Base-by-base conservation (phyloP, 208 protist species). In the Phytomonas sp. region DNA sequence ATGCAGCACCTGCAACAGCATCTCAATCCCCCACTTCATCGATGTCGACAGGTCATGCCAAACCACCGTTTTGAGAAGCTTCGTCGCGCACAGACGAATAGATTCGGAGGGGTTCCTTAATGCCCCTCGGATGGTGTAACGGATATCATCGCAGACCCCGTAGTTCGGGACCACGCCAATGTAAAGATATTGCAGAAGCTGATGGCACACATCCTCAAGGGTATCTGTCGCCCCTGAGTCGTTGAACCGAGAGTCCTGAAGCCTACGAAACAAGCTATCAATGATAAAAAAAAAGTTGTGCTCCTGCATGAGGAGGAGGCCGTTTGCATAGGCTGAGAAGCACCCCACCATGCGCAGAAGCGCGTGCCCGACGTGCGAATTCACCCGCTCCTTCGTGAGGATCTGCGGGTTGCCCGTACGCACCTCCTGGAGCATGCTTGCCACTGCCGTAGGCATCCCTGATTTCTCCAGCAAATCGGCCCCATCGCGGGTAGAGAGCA, bases 11-110 rank as follows among this genome's bases (percentile, higher is more conserved):
- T 88, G 83, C 66, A 96, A 70, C 34, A 94, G 78, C 4, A 82
- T 90, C 74, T 94, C 81, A 67, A 96, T 92, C 60, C 85, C 88
- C 88, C 91, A 96, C 71, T 84, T 76, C 88, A 94, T 92, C 23
- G 87, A 90, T 4, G 91, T 93, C 36, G 83, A 91, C 23, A 96
- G 72, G 74, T 94, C 91, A 37, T 87, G 85, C 85, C 88, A 92
- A 8, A 96, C 75, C 7, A 82, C 79, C 62, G 87, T 84, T 72
- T 82, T 79, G 28, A 96, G 78, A 74, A 92, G 88, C 71, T 72
- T 81, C 29, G 79, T 77, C 8, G 88, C 91, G 76, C 88, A 94
- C 61, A 96, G 76, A 7, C 91, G 88, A 53, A 96, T 85, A 15
- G 82, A 62, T 65, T 83, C 82, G 53, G 79, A 80, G 20, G 79